Percentiles rank a stretch among this genome's conserved stretches.
Conservation (phyloP, 495 filamentous ascomycete genomes). For the Daldinia decipiens region DNA sequence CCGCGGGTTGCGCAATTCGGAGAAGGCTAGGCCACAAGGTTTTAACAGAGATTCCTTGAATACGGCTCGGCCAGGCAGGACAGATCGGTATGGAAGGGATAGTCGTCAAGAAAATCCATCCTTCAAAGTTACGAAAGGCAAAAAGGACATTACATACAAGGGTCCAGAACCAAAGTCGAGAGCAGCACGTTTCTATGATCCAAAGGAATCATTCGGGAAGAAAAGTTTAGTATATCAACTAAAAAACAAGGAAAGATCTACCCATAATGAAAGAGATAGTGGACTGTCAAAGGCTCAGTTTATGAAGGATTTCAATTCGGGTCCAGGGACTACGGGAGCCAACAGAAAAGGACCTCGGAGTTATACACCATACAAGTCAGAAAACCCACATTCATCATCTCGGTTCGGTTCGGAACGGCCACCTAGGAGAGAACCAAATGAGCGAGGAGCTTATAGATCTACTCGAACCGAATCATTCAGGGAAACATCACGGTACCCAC, state of each 20-base stretch:
- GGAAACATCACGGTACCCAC: too few species aligned
- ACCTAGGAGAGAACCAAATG: too few species aligned
- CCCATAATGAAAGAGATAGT: not conserved
- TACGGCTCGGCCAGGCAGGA: conserved; percentile 13
- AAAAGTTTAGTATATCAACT: conserved; percentile 58
- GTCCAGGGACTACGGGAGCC: not conserved
- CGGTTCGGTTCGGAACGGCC: too few species aligned
- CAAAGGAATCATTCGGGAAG: conserved; percentile 54
- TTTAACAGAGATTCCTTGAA: conserved; percentile 29
- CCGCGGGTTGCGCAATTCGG: conserved; percentile 44
- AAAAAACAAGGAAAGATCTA: conserved; percentile 21
- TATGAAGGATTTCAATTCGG: conserved; percentile 31
- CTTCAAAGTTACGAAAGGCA: conserved; percentile 57
- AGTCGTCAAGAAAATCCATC: conserved; percentile 18
- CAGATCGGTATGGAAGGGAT: too few species aligned
- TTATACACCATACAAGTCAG: too few species aligned
- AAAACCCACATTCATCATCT: too few species aligned
- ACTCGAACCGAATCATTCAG: too few species aligned
- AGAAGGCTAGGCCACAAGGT: conserved; percentile 44
- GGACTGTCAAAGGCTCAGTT: conserved; percentile 30
- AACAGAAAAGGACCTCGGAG: not conserved
- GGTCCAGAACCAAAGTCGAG: conserved; percentile 50
- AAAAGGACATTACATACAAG: conserved; percentile 55
- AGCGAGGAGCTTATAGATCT: too few species aligned
- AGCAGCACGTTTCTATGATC: conserved; percentile 56